These are phyloP conservation scores for Calycina herbarum DNA, from an alignment of 2,329 filamentous ascomycete genomes.

Conservation along the genomic window DNA sequence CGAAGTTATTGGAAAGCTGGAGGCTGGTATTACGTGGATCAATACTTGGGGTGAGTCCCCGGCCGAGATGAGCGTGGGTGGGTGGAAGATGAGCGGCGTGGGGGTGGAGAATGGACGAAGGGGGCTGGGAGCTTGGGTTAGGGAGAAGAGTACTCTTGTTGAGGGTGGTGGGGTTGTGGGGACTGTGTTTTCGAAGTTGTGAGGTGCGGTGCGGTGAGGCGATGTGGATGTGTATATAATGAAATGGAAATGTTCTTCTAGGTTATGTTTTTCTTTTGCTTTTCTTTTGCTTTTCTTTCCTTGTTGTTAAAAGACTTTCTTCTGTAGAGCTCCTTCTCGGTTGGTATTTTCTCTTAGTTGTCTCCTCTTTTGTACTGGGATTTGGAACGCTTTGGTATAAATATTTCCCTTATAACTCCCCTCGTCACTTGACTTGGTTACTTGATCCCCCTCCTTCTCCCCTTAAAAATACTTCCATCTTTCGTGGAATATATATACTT, in stretches of 20 bases:
- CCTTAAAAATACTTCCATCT: too few species aligned
- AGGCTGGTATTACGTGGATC: slow-evolving; percentile 88
- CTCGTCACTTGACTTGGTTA: too few species aligned
- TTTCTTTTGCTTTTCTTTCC: not conserved
- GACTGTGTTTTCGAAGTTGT: slow-evolving; percentile 69
- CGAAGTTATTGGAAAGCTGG: slow-evolving; percentile 65
- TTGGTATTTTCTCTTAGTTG: too few species aligned
- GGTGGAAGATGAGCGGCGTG: slow-evolving; percentile 88
- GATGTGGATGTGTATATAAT: not conserved
- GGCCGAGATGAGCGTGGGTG: slow-evolving; percentile 88
- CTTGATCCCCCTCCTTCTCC: too few species aligned
- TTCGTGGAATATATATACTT: too few species aligned
- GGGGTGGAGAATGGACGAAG: slow-evolving; percentile 83
- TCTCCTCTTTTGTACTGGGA: too few species aligned
- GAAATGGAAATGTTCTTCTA: not conserved
- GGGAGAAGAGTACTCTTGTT: slow-evolving; percentile 85
- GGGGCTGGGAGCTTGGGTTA: slow-evolving; percentile 78
- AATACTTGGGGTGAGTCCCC: slow-evolving; percentile 94
- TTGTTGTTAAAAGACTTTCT: not conserved
- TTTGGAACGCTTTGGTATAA: too few species aligned
- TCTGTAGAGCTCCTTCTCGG: not conserved
- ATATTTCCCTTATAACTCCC: too few species aligned
- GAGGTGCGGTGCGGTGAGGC: not conserved
- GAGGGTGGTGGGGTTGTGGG: slow-evolving; percentile 70
- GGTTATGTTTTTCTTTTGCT: not conserved